Conservation (phyloP, 2,329 filamentous ascomycete species). For the Arthrocladium fulminans region DNA sequence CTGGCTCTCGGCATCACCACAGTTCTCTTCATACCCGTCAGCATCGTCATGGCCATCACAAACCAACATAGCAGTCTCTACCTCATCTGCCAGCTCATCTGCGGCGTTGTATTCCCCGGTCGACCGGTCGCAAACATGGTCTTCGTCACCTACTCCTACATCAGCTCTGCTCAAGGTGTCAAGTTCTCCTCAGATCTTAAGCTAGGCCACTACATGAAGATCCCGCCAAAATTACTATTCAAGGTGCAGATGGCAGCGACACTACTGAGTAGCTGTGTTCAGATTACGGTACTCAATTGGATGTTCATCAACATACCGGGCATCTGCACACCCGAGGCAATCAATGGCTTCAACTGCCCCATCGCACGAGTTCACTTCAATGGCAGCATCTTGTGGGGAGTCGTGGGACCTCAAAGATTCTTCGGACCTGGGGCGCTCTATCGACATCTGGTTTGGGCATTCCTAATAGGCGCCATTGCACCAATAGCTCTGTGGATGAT, state of each 20-base stretch:
- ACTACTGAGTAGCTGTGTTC: conserved; percentile 64
- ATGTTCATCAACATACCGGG: conserved; percentile 71
- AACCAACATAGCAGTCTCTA: conserved; percentile 84
- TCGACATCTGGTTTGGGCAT: conserved; percentile 69
- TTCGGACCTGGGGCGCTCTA: conserved; percentile 71
- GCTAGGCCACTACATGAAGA: conserved; percentile 56
- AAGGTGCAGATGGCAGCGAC: conserved; percentile 51
- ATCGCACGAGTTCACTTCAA: conserved; percentile 85
- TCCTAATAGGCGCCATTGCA: conserved; percentile 64
- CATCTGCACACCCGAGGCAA: conserved; percentile 69
- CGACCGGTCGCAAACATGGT: conserved; percentile 88
- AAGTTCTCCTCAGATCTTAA: conserved; percentile 85
- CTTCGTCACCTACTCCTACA: conserved; percentile 85
- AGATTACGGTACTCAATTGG: conserved; percentile 81
- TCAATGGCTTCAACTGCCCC: conserved; percentile 81
- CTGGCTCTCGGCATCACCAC: conserved; percentile 69
- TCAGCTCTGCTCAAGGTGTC: conserved; percentile 78
- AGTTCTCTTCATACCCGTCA: conserved; percentile 79
- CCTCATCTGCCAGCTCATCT: conserved; percentile 76
- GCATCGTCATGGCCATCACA: conserved; percentile 87
- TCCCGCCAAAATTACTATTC: conserved; percentile 53
- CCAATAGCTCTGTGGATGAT: conserved; percentile 69
- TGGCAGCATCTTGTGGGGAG: conserved; percentile 80
- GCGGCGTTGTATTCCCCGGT: conserved; percentile 71
- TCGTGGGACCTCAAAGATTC: conserved; percentile 73